Evolutionary conservation across 352 stramenopile species (phyloP), one percentile per base, ranked within the genome.

Genomic region (Phytophthora litchii): DNA sequence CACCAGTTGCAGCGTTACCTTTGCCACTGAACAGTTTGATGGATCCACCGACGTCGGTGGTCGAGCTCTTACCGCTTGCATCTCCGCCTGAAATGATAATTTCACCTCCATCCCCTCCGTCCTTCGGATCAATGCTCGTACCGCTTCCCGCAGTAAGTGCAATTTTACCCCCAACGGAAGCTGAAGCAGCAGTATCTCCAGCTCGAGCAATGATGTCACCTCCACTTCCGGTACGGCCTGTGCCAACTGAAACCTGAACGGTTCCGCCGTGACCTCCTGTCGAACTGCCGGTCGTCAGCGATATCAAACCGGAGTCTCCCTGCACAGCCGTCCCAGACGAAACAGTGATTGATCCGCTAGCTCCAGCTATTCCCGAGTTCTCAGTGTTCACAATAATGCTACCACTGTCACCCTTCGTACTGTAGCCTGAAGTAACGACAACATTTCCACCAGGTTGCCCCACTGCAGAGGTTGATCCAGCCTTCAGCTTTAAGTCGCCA

Each of bases 401-500:
- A 9, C 95, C 95, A 50, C 86, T 98, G 45, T 92, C 88, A 29
- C 57, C 61, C 27, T 72, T 64, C 4, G 72, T 59, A 32, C 80
- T 91, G 50, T 57, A 84, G 1, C 94, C 95, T 50, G 86, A 94
- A 12, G 54, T 74, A 53, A 97, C 79, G 4, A 69, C 45, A 20
- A 98, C 73, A 27, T 78, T 74, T 25, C 92, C 93, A 42, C 94
- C 94, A 58, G 72, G 77, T 60, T 88, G 68, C 53, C 60, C 58
- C 6, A 25, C 64, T 46, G 52, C 51, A 61, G 64, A 72, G n/a
- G 59, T 56, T 41, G 64, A 72, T 17, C 64, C 59, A 43, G 52
- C 64, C 46, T 65, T 72, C 43, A 72, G 36, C 20, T 54, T 60
- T 32, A 72, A 38, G 38, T 69, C 53, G 25, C 64, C 64, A 48